Percentiles rank a stretch among this genome's conserved stretches.
Conservation (phyloP, 2,329 filamentous ascomycete species). For the Akanthomyces muscarius region DNA sequence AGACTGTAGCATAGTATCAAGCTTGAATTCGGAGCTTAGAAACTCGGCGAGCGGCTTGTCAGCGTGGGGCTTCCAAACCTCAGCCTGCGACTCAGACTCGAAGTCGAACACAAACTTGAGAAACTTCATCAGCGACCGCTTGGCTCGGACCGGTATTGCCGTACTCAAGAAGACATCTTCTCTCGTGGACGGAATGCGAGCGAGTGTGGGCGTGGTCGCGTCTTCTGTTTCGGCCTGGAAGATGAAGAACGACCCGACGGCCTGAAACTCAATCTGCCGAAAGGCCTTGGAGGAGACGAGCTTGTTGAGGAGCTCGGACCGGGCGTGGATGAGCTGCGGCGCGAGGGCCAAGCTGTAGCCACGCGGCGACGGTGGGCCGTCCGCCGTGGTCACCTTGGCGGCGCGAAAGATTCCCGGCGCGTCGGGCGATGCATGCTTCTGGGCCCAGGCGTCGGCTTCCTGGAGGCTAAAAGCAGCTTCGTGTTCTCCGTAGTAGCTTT, state of each 20-base stretch:
- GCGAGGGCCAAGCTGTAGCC: conserved; percentile 80
- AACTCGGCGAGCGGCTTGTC: conserved; percentile 54
- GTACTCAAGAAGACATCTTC: conserved; percentile 87
- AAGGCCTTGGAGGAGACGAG: conserved; percentile 89
- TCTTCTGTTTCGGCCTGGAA: conserved; percentile 42
- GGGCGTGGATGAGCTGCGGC: conserved; percentile 81
- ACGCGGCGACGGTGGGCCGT: conserved; percentile 58
- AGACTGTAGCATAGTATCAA: conserved; percentile 64
- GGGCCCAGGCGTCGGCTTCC: conserved; percentile 74
- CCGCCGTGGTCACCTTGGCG: conserved; percentile 34
- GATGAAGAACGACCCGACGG: conserved; percentile 90
- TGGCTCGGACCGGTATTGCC: conserved; percentile 71
- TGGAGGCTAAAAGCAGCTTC: conserved; percentile 83
- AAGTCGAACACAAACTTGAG: conserved; percentile 79
- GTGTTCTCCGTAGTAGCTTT: conserved; percentile 80
- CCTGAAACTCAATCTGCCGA: conserved; percentile 86
- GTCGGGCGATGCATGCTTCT: conserved; percentile 30
- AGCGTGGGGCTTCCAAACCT: conserved; percentile 56
- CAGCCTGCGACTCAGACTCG: conserved; percentile 51
- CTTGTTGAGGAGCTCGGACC: conserved; percentile 70
- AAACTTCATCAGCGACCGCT: conserved; percentile 88
- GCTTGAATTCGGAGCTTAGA: conserved; percentile 58
- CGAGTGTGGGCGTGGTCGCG: conserved; percentile 39
- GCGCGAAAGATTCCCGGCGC: conserved; percentile 26
- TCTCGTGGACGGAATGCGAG: conserved; percentile 78